Evolutionary conservation across 2,329 filamentous ascomycete species (phyloP), one percentile per base, ranked within the genome.

Genomic region (Gaeumannomyces tritici): DNA sequence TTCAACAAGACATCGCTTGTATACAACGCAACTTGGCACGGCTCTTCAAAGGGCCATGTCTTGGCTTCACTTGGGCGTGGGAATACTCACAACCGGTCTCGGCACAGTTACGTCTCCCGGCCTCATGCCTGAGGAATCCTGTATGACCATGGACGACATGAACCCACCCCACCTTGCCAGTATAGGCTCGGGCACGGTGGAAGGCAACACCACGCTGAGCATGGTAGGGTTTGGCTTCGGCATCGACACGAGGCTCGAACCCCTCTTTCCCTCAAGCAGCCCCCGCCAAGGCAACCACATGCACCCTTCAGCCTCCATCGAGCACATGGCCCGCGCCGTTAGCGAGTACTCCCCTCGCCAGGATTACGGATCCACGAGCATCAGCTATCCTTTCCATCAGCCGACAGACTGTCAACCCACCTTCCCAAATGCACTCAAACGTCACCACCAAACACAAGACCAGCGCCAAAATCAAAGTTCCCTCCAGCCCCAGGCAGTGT

Each of bases 151-250:
- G 12, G 55, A 57, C 27, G 27, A 31, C 55, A 56, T 1, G 6
- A 56, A 5, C 55, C 55, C 18, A 28, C 24, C 55, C 55, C 55
- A 60, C 74, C 28, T n/a, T 51, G 18, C 7, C 42, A 18, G n/a
- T 21, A 51, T 51, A n/a, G 8, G 42, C 11, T 21, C 18, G 3
- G 42, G n/a, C 4, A 24, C 18, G 42, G 42, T 21, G 42, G 42
- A 51, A 24, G 42, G 24, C 24, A 9, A n/a, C 9, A 63, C 70
- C 47, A 65, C 68, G 57, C 64, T 75, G 61, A 71, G 70, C 47
- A 66, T 71, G 57, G 66, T 67, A 64, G 70, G 74, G 63, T 74
- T 75, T 67, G 67, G 69, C 69, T 75, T 76, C 65, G 69, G 68
- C 62, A 70, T 76, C 65, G 71, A 71, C 33, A 69, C 74, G 61